These are phyloP conservation scores for Castanea mollissima DNA, from an alignment of 306 rosid genomes.

Conservation along the genomic window DNA sequence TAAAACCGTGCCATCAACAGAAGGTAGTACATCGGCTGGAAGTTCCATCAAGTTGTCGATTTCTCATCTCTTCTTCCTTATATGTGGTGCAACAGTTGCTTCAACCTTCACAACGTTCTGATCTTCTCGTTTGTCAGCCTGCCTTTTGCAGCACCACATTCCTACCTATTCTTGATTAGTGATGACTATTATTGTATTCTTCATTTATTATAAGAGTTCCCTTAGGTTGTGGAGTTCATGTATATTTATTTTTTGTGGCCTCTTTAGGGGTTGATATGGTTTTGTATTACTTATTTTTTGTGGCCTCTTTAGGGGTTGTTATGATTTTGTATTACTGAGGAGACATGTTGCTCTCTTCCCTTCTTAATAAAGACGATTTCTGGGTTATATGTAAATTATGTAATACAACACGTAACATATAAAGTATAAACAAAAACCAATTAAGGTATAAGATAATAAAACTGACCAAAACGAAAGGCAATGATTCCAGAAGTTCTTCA, in stretches of 20 bases:
- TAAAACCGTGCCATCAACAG: constrained; percentile 49
- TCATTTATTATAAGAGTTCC: constrained; percentile 12
- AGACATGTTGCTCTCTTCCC: constrained; percentile 13
- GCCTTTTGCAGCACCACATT: background rate
- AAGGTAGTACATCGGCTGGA: constrained; percentile 47
- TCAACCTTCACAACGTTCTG: constrained; percentile 30
- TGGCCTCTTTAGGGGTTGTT: constrained; percentile 18
- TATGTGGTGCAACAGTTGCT: constrained; percentile 50
- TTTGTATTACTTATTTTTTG: constrained; percentile 24
- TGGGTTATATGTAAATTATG: background rate
- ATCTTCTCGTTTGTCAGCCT: constrained; percentile 14
- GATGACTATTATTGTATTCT: background rate
- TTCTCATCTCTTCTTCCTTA: constrained; percentile 40
- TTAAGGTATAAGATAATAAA: background rate
- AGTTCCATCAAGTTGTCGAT: constrained; percentile 47
- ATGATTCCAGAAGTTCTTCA: background rate
- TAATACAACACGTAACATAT: background rate
- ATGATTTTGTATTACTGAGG: constrained; percentile 23
- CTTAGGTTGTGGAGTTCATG: constrained; percentile 6
- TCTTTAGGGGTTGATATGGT: constrained; percentile 17
- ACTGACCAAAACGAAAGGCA: background rate
- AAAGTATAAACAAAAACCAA: too few relatives aligned
- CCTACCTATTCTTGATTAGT: background rate
- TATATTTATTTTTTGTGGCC: constrained; percentile 23
- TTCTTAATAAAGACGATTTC: constrained; percentile 25